Evolutionary conservation across 2,329 filamentous ascomycete genomes (phyloP).

Genomic region (Pyrenophora teres): DNA sequence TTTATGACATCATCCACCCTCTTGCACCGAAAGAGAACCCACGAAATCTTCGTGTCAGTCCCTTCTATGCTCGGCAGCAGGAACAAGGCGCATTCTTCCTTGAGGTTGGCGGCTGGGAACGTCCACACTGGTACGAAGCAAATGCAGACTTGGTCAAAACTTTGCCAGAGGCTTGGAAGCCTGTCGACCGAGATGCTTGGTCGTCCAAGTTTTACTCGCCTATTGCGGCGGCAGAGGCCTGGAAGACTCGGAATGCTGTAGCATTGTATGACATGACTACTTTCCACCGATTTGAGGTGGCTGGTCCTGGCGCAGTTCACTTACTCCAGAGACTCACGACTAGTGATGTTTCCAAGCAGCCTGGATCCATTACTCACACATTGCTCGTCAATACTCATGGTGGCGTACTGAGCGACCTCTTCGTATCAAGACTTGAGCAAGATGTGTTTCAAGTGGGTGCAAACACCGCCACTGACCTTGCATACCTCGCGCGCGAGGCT

Average conservation of each 20-base stretch:
- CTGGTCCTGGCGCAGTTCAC: slow-evolving; percentile 61
- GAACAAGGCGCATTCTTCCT: slow-evolving; percentile 65
- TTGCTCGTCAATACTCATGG: slow-evolving; percentile 60
- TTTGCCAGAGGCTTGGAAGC: slow-evolving; percentile 60
- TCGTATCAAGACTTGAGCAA: slow-evolving; percentile 58
- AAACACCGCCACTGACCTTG: slow-evolving; percentile 60
- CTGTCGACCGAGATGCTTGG: slow-evolving; percentile 63
- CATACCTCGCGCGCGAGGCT: slow-evolving; percentile 61
- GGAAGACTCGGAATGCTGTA: slow-evolving; percentile 66
- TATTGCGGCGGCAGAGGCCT: slow-evolving; percentile 64
- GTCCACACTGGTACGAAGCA: slow-evolving; percentile 65
- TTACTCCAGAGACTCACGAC: slow-evolving; percentile 61
- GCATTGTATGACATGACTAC: slow-evolving; percentile 69
- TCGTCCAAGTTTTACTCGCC: slow-evolving; percentile 62
- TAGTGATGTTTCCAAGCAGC: slow-evolving; percentile 53
- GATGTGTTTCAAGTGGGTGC: slow-evolving; percentile 61
- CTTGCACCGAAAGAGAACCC: slow-evolving; percentile 62
- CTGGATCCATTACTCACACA: slow-evolving; percentile 61
- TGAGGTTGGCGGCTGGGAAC: slow-evolving; percentile 65
- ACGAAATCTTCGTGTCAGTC: slow-evolving; percentile 62
- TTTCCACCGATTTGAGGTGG: slow-evolving; percentile 62
- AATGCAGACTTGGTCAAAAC: slow-evolving; percentile 59
- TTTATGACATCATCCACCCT: slow-evolving; percentile 68
- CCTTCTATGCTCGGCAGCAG: slow-evolving; percentile 60
- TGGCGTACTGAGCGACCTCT: slow-evolving; percentile 62